Base-by-base conservation (phyloP, 2,329 filamentous ascomycete genomes). In the Claviceps sorghi region DNA sequence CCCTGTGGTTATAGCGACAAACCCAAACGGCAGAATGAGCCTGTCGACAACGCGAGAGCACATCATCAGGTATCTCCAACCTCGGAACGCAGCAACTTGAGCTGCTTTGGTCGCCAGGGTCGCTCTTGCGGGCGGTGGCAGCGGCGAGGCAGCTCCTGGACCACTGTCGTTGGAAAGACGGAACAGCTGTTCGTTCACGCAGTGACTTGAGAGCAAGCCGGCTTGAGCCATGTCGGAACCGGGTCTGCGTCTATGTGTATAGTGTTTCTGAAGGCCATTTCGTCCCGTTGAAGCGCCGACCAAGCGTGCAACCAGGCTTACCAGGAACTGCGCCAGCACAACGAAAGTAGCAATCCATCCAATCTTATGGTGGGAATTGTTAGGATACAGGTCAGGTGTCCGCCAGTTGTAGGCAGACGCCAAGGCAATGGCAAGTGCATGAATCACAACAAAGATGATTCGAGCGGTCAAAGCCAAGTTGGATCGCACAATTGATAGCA, bases 311-410 rank as follows among this genome's bases (percentile, higher is more conserved):
- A 88, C 68, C 52, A 88, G 64, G 48, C 80, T 79, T 63, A 95
- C 71, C 41, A 84, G 60, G 17, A 84, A 75, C 69, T 95, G 91
- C 0, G 77, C 80, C 50, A 74, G 75, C 11, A 86, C 74, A 4
- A 90, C 72, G 73, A 80, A 85, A 3, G 85, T 91, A 32, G 84
- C 76, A 43, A 87, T 74, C 91, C 91, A 97, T 52, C 89, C 89
- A 44, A 91, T 76, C 65, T 86, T 89, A 70, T 89, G 83, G 66
- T 96, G 90, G n/a, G 84, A 79, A 63, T 95, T 95, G 63, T 86
- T 83, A 34, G 82, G 82, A 64, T 95, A 96, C 22, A 96, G 71
- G 62, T 95, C 87, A 1, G 89, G 88, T 0, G 88, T 95, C 57
- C 78, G 81, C 53, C 78, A 75, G 64, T 93, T 88, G 72, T 95